Conservation (phyloP, 1,284 basidiomycete species). For the Cutaneotrichosporon sp. region DNA sequence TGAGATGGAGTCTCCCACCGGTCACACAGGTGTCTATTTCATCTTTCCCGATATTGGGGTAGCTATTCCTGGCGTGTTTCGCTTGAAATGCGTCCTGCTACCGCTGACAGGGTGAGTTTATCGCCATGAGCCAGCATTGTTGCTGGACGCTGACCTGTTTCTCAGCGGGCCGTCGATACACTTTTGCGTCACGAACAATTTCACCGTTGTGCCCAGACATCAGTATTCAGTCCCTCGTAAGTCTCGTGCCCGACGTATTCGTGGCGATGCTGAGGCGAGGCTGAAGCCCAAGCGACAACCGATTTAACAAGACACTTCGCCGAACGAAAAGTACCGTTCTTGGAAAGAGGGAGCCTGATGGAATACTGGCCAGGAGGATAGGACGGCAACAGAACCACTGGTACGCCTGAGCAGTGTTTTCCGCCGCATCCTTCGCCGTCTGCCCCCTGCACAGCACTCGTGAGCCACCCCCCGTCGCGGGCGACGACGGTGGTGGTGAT, state of each 20-base stretch:
- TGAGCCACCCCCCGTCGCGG: too few relatives aligned
- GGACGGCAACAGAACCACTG: too few relatives aligned
- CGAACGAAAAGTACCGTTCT: neutral
- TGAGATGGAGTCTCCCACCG: conserved; percentile 68
- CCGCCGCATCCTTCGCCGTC: neutral
- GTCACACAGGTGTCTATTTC: conserved; percentile 72
- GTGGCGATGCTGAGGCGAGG: neutral
- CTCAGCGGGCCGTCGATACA: neutral
- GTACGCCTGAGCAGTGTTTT: neutral
- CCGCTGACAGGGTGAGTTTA: neutral
- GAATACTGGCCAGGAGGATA: conserved; percentile 1
- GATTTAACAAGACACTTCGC: neutral
- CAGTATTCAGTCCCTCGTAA: neutral
- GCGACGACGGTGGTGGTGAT: too few relatives aligned
- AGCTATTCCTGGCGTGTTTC: conserved; percentile 67
- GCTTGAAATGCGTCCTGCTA: conserved; percentile 52
- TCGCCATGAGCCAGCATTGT: neutral
- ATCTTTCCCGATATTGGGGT: conserved; percentile 85
- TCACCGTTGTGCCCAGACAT: neutral
- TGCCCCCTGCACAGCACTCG: neutral
- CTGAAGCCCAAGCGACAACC: conserved; percentile 1
- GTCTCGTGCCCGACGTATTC: neutral
- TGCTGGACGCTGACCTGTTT: neutral
- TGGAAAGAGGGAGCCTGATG: neutral
- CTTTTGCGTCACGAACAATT: neutral